These are phyloP conservation scores for Annulohypoxylon maeteangense DNA, from an alignment of 495 filamentous ascomycete genomes.

Conservation along the genomic window DNA sequence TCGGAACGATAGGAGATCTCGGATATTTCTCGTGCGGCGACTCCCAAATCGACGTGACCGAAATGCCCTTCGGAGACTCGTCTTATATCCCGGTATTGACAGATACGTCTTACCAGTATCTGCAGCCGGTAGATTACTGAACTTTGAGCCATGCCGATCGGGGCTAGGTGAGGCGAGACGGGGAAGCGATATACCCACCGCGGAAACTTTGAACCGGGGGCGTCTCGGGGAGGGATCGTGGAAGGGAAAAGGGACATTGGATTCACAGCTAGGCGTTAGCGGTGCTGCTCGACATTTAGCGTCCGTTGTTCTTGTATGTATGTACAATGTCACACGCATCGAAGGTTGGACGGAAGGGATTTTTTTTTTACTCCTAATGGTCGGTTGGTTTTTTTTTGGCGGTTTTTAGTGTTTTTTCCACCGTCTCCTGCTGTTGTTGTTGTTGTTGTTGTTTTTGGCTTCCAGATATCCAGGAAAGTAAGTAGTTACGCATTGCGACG, in stretches of 20 bases:
- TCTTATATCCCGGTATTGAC: slow-evolving; percentile 28
- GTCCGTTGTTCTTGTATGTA: slow-evolving; percentile 10
- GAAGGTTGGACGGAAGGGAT: slow-evolving; percentile 11
- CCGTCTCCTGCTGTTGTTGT: neutral
- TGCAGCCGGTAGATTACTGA: slow-evolving; percentile 30
- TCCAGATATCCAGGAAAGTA: slow-evolving; percentile 21
- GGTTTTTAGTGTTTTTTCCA: neutral
- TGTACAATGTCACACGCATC: slow-evolving; percentile 11
- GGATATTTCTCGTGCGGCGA: slow-evolving; percentile 55
- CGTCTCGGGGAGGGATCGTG: neutral
- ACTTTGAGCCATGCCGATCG: neutral
- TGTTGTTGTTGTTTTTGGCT: neutral
- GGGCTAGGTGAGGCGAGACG: neutral
- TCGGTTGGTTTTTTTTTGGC: neutral
- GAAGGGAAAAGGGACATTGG: slow-evolving; percentile 17
- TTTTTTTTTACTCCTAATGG: slow-evolving; percentile 23
- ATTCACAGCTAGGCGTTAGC: slow-evolving; percentile 14
- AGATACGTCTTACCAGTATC: slow-evolving; percentile 27
- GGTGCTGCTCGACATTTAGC: slow-evolving; percentile 9
- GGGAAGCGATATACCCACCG: neutral
- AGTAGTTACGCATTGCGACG: neutral
- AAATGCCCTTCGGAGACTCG: slow-evolving; percentile 43
- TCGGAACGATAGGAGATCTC: slow-evolving; percentile 51
- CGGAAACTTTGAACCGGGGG: neutral
- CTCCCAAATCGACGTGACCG: slow-evolving; percentile 30